A percentile compares a stretch with the other conserved stretches of the same genome.
Evolutionary conservation across 176 grass and related monocot species (phyloP).

Genomic region (Oryza australiensis): DNA sequence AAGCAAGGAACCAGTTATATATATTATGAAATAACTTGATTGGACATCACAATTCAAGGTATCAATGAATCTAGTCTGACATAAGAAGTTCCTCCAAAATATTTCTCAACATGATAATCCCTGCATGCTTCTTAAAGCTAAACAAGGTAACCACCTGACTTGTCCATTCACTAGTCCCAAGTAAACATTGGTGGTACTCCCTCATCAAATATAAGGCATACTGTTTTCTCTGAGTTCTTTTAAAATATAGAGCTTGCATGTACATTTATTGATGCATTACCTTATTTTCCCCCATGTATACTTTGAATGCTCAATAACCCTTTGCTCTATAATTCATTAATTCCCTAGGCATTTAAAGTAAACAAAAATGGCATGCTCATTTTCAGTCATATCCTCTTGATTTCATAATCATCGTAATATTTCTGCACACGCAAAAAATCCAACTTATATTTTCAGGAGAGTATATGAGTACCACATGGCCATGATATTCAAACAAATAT

Average conservation of each 20-base stretch:
- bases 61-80: neutral
- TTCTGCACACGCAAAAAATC: neutral
- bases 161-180: neutral
- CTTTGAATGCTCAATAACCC: neutral
- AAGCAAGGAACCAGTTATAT: neutral
- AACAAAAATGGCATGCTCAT: neutral
- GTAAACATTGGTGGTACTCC: neutral
- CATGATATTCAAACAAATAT: constrained; percentile 12
- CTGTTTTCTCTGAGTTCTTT: neutral
- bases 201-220: neutral
- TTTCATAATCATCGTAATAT: neutral
- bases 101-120: neutral
- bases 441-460: neutral
- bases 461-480: neutral
- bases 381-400: neutral
- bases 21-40: constrained; percentile 15
- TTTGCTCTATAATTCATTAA: neutral
- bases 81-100: constrained; percentile 12
- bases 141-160: neutral
- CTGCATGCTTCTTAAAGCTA: neutral
- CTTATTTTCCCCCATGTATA: neutral
- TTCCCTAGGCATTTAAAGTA: neutral
- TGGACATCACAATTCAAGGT: neutral
- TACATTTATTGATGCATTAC: neutral
- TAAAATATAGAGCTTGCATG: neutral